A percentile compares a stretch with the other conserved stretches of the same genome.
These are phyloP conservation scores for Cordyceps militaris DNA, from an alignment of 2,329 filamentous ascomycete species.

Conservation along the genomic window DNA sequence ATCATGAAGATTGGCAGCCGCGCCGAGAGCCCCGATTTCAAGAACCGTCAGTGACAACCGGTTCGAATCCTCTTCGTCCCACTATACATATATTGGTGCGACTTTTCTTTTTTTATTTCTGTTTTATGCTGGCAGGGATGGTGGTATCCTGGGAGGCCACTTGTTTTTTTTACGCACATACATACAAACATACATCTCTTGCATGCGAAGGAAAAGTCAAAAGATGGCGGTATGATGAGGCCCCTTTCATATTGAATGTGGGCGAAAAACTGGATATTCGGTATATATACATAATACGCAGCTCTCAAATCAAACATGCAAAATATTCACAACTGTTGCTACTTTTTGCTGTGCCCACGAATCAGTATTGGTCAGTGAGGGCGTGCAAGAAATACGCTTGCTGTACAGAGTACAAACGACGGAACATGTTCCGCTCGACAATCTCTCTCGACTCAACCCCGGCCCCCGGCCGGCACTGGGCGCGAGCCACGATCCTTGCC, in stretches of 20 bases:
- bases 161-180: background rate
- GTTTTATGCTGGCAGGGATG: background rate
- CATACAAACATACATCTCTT: background rate
- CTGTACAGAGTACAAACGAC: too few relatives aligned
- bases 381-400: too few relatives aligned
- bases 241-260: background rate
- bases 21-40: constrained; percentile 34
- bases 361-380: too few relatives aligned
- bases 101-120: background rate
- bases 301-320: background rate
- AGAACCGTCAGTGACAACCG: constrained; percentile 13
- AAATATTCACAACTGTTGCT: too few relatives aligned
- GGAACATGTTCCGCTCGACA: background rate
- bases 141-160: background rate
- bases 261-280: background rate
- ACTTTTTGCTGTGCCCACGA: too few relatives aligned
- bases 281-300: background rate
- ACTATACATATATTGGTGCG: background rate
- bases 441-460: background rate
- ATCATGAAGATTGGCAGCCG: constrained; percentile 38
- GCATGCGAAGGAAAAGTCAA: background rate
- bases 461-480: background rate
- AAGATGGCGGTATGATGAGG: background rate
- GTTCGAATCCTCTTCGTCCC: background rate
- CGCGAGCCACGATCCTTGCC: too few relatives aligned